These are phyloP conservation scores for Carallia pectinifolia DNA, from an alignment of 345 rosid species.

Conservation along the genomic window DNA sequence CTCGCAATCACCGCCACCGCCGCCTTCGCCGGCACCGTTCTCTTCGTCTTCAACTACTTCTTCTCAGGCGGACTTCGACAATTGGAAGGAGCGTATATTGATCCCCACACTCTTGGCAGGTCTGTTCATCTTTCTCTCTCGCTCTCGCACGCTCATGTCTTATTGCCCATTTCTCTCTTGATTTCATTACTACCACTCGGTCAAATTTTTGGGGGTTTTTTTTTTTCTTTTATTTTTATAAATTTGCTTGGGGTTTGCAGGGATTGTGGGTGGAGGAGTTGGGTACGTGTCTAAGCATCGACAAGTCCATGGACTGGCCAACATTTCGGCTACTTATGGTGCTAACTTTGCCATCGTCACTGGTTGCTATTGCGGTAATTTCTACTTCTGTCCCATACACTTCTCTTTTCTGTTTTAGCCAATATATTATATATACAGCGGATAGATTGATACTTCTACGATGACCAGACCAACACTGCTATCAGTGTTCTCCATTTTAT, in stretches of 20 bases:
- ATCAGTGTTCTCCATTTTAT: too few species aligned
- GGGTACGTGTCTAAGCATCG: slow-evolving; percentile 67
- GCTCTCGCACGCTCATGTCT: too few species aligned
- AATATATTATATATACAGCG: too few species aligned
- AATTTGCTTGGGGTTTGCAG: slow-evolving; percentile 26
- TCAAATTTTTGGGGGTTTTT: neutral
- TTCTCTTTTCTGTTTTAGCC: too few species aligned
- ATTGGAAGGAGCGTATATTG: slow-evolving; percentile 57
- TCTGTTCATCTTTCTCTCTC: slow-evolving; percentile 18
- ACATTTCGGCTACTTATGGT: slow-evolving; percentile 59
- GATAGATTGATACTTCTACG: too few species aligned
- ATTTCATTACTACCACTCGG: neutral
- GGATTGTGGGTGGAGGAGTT: slow-evolving; percentile 63
- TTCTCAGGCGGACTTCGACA: slow-evolving; percentile 29
- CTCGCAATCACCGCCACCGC: too few species aligned
- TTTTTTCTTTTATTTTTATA: neutral
- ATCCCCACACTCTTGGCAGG: slow-evolving; percentile 69
- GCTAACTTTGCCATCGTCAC: slow-evolving; percentile 66
- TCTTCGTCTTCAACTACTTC: slow-evolving; percentile 15
- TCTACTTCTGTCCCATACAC: neutral
- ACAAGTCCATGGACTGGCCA: slow-evolving; percentile 54
- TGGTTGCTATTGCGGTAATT: slow-evolving; percentile 76
- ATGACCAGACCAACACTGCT: too few species aligned
- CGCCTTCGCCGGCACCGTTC: neutral
- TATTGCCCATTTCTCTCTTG: neutral